phyloP scores from a whole-genome alignment of 1,284 basidiomycete species.

The Rugosomyces carneus region DNA sequence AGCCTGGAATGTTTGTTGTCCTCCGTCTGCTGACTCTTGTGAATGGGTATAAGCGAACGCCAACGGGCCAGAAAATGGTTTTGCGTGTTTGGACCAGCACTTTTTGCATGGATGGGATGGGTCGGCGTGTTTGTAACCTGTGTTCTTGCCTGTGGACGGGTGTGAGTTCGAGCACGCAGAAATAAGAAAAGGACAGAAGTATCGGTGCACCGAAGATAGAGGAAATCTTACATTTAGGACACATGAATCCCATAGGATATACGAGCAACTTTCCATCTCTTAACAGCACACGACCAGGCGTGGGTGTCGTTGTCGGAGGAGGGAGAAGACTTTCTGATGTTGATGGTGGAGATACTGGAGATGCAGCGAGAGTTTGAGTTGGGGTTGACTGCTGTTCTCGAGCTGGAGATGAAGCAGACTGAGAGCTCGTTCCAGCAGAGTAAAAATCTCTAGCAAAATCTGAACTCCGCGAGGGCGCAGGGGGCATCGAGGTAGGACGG shows the following conservation, averaged over 20 bases:
- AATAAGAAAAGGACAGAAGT: too few relatives aligned
- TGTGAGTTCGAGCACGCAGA: too few relatives aligned
- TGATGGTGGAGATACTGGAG: conserved; percentile 12
- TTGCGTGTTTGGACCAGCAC: conserved; percentile 65
- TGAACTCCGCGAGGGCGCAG: conserved; percentile 24
- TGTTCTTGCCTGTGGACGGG: conserved; percentile 50
- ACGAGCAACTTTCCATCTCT: conserved; percentile 54
- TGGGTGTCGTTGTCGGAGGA: conserved; percentile 54
- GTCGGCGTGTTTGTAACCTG: conserved; percentile 64
- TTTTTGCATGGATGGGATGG: conserved; percentile 59
- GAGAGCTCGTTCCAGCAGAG: conserved; percentile 24
- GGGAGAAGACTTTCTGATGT: conserved; percentile 29
- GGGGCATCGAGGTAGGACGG: conserved; percentile 13
- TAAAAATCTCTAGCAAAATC: conserved; percentile 57
- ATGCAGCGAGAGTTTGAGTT: conserved; percentile 15
- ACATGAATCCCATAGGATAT: conserved; percentile 57
- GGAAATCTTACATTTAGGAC: conserved; percentile 48
- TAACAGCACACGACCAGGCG: conserved; percentile 60
- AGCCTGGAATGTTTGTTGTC: not conserved
- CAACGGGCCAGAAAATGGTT: conserved; percentile 52
- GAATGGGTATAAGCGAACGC: conserved; percentile 37
- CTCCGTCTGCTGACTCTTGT: not conserved
- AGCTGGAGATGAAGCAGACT: conserved; percentile 8
- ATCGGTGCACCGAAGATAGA: not conserved
- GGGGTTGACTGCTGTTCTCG: too few relatives aligned